phyloP scores from a whole-genome alignment of 768 basidiomycete species.

The Phylloporus scabripes region DNA sequence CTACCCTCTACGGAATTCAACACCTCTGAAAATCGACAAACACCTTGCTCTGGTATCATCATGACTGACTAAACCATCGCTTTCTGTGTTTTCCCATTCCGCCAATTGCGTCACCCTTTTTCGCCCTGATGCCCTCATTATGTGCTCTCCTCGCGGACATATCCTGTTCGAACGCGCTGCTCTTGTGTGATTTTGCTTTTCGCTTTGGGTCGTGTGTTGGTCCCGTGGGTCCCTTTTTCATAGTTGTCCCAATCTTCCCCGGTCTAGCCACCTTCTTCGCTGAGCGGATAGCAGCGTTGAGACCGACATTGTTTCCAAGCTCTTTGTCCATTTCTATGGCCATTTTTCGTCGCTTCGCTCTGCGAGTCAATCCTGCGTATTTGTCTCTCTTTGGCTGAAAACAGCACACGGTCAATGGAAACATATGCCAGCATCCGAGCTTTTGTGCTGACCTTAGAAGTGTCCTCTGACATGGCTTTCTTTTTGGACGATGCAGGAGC shows the following conservation, averaged over 20 bases:
- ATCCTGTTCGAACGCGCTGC: constrained; percentile 56
- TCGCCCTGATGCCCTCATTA: constrained; percentile 60
- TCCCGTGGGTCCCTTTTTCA: constrained; percentile 31
- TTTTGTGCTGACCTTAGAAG: constrained; percentile 36
- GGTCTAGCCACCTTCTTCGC: constrained; percentile 79
- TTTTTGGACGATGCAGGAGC: constrained; percentile 35
- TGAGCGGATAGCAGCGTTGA: constrained; percentile 74
- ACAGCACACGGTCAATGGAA: constrained; percentile 4
- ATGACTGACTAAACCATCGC: constrained; percentile 15
- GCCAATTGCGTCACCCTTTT: constrained; percentile 53
- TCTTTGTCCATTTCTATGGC: constrained; percentile 76
- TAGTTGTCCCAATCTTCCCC: constrained; percentile 63
- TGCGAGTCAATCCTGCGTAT: constrained; percentile 79
- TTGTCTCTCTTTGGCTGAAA: constrained; percentile 70
- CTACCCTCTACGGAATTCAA: too few relatives aligned
- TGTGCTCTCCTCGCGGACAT: constrained; percentile 39
- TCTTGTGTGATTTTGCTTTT: constrained; percentile 29
- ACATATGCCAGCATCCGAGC: background rate
- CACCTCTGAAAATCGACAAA: background rate
- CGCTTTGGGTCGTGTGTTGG: constrained; percentile 30
- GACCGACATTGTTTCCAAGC: constrained; percentile 44
- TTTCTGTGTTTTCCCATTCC: constrained; percentile 48
- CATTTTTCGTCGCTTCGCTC: constrained; percentile 82
- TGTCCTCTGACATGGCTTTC: constrained; percentile 27
- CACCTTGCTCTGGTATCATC: background rate